Conservation (phyloP, 2,329 filamentous ascomycete species). For the Fusarium sp. region DNA sequence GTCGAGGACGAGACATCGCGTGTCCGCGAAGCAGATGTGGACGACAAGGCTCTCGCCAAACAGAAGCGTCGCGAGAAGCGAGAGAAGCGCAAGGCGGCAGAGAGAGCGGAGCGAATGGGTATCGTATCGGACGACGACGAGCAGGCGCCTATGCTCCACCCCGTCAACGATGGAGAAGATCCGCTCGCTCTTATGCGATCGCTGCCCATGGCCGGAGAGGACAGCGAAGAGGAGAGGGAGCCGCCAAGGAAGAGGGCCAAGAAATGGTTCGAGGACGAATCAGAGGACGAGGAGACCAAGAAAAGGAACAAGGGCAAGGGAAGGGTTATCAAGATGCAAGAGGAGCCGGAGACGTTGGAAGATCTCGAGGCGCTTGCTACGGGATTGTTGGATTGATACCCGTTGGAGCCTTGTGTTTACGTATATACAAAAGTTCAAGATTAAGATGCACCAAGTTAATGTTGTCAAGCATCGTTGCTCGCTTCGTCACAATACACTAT, state of each 20-base stretch:
- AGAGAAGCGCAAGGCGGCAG: slow-evolving; percentile 75
- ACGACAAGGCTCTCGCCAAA: slow-evolving; percentile 83
- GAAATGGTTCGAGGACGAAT: slow-evolving; percentile 82
- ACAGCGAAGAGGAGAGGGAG: slow-evolving; percentile 51
- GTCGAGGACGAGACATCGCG: slow-evolving; percentile 77
- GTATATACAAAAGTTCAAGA: slow-evolving; percentile 37
- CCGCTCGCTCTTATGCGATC: slow-evolving; percentile 66
- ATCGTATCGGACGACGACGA: slow-evolving; percentile 42
- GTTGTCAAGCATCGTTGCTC: background rate
- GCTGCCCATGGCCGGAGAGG: slow-evolving; percentile 59
- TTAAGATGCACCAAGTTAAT: slow-evolving; percentile 20
- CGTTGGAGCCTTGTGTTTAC: slow-evolving; percentile 30
- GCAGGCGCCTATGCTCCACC: slow-evolving; percentile 47
- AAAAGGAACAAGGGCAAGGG: slow-evolving; percentile 55
- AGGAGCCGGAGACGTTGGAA: slow-evolving; percentile 80
- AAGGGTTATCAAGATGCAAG: slow-evolving; percentile 68
- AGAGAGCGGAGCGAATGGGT: slow-evolving; percentile 54
- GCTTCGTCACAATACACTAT: background rate
- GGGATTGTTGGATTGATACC: slow-evolving; percentile 68
- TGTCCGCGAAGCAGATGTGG: slow-evolving; percentile 77
- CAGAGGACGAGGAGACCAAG: slow-evolving; percentile 60
- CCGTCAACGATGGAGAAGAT: slow-evolving; percentile 38
- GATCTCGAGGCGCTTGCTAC: slow-evolving; percentile 80
- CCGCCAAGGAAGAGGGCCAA: slow-evolving; percentile 67
- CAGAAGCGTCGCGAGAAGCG: slow-evolving; percentile 80